A percentile compares a stretch with the other conserved stretches of the same genome.
Evolutionary conservation across 2,329 filamentous ascomycete species (phyloP).

Genomic region (Ophiocordyceps robertsii): DNA sequence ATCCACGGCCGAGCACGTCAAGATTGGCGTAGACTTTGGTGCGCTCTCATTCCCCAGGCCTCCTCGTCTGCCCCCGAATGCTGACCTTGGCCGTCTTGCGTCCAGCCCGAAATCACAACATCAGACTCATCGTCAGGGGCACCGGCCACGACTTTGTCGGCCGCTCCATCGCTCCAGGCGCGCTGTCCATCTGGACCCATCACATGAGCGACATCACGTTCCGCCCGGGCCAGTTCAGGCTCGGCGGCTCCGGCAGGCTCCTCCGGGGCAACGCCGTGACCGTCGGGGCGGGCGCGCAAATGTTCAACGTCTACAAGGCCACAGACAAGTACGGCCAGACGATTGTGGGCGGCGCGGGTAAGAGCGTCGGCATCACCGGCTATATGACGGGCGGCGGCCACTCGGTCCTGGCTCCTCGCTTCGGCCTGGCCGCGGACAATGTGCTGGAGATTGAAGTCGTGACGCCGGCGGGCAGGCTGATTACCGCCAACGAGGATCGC

Average conservation of each 20-base stretch:
- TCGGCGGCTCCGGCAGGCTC: slow-evolving; percentile 22
- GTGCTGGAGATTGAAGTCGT: slow-evolving; percentile 46
- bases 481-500: slow-evolving; percentile 36
- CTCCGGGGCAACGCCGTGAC: slow-evolving; percentile 37
- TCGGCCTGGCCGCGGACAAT: slow-evolving; percentile 50
- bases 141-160: slow-evolving; percentile 30
- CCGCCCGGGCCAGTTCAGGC: slow-evolving; percentile 24
- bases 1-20: slow-evolving; percentile 18
- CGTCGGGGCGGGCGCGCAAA: slow-evolving; percentile 37
- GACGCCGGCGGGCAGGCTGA: slow-evolving; percentile 32
- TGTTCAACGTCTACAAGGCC: slow-evolving; percentile 31
- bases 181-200: slow-evolving; percentile 40
- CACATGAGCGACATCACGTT: slow-evolving; percentile 26
- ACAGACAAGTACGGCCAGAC: slow-evolving; percentile 30
- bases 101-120: slow-evolving; percentile 24
- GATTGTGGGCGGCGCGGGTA: slow-evolving; percentile 40
- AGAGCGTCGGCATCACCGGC: slow-evolving; percentile 45
- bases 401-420: slow-evolving; percentile 33
- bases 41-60: slow-evolving; percentile 10
- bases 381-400: slow-evolving; percentile 51
- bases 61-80: background rate
- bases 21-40: slow-evolving; percentile 28
- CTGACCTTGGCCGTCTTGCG: no score
- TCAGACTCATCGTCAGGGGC: slow-evolving; percentile 27
- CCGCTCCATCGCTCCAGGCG: slow-evolving; percentile 32